These are phyloP conservation scores for Jacaranda copaia DNA, from an alignment of 257 asterid genomes.

Conservation along the genomic window DNA sequence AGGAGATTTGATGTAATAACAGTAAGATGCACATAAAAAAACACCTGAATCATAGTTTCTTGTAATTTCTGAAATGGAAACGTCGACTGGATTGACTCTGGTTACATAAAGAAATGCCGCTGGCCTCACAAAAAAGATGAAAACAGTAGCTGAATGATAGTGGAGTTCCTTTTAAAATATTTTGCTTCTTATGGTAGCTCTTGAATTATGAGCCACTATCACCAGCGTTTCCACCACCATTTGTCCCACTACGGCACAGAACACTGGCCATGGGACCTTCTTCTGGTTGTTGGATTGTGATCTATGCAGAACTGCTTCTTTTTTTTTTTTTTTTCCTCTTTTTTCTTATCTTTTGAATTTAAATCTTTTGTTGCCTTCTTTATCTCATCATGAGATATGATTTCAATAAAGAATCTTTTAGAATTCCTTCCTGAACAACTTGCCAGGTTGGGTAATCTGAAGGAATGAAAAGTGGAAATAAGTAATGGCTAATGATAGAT, in stretches of 20 bases:
- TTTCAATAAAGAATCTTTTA: background rate
- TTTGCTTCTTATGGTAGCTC: conserved; percentile 48
- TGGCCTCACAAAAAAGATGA: conserved; percentile 37
- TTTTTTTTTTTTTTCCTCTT: background rate
- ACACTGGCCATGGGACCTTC: conserved; percentile 34
- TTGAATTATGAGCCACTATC: conserved; percentile 55
- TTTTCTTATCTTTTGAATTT: background rate
- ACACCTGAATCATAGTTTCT: conserved; percentile 49
- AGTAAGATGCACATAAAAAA: conserved; percentile 38
- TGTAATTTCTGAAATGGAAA: conserved; percentile 34
- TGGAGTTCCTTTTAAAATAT: conserved; percentile 42
- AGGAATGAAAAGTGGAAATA: conserved; percentile 27
- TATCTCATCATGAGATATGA: conserved; percentile 20
- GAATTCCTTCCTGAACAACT: conserved; percentile 16
- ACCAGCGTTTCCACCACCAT: conserved; percentile 48
- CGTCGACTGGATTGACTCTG: conserved; percentile 35
- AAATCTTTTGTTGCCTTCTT: background rate
- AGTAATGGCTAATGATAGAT: conserved; percentile 37
- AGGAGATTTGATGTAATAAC: conserved; percentile 28
- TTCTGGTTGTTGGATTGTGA: conserved; percentile 26
- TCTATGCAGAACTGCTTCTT: background rate
- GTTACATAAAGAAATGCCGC: conserved; percentile 20
- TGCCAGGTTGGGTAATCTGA: conserved; percentile 36
- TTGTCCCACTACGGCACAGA: conserved; percentile 39
- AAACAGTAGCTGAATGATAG: conserved; percentile 42